Conservation (phyloP, 1,139 yeast genomes). For the Yarrowia galli region DNA sequence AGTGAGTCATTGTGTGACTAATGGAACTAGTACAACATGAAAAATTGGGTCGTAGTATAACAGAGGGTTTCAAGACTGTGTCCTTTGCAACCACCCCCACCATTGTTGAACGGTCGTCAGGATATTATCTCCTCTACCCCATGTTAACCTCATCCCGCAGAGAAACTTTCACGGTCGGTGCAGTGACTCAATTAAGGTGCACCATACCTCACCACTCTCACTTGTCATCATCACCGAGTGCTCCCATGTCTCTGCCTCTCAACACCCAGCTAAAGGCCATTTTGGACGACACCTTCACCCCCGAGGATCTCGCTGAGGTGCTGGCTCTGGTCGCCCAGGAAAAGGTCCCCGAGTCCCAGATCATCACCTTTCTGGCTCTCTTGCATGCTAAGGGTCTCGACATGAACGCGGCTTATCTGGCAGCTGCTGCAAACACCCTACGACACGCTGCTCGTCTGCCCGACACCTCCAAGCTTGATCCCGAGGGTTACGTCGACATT, state of each 20-base stretch:
- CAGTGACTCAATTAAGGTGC: conserved; percentile 34
- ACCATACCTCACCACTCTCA: conserved; percentile 20
- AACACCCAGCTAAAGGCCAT: conserved; percentile 72
- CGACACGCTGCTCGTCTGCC: conserved; percentile 64
- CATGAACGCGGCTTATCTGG: conserved; percentile 78
- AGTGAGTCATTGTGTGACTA: conserved; percentile 36
- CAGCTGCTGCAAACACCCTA: conserved; percentile 63
- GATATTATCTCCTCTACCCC: too few relatives aligned
- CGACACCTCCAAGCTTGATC: conserved; percentile 56
- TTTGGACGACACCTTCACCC: conserved; percentile 60
- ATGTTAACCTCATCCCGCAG: conserved; percentile 25
- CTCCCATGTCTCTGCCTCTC: conserved; percentile 45
- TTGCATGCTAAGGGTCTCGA: conserved; percentile 79
- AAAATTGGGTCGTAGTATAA: conserved; percentile 9
- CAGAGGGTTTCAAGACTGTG: too few relatives aligned
- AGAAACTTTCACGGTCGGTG: conserved; percentile 27
- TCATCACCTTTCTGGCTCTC: conserved; percentile 80
- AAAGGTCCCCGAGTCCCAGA: conserved; percentile 70
- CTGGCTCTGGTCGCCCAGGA: conserved; percentile 66
- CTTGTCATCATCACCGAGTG: conserved; percentile 11
- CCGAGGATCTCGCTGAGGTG: conserved; percentile 67
- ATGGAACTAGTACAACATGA: conserved; percentile 5
- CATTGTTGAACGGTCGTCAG: too few relatives aligned
- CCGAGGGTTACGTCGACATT: conserved; percentile 75
- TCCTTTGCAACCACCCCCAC: background rate